These are phyloP conservation scores for Reticulascus tulasneorum DNA, from an alignment of 2,329 filamentous ascomycete species.

Conservation along the genomic window DNA sequence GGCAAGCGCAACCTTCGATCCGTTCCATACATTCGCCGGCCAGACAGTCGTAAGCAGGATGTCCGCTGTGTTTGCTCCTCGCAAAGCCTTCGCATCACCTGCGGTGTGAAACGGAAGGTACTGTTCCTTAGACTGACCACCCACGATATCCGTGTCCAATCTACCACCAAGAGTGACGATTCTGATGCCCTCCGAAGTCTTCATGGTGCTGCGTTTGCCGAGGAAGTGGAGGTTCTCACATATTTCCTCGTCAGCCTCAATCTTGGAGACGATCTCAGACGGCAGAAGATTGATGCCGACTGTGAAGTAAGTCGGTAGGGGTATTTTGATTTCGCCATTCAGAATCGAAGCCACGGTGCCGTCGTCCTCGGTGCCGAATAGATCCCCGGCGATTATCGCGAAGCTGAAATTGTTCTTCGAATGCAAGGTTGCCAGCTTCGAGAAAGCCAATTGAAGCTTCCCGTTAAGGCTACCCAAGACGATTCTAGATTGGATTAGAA, in stretches of 20 bases:
- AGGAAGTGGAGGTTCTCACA: constrained; percentile 90
- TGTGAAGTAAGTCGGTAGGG: constrained; percentile 87
- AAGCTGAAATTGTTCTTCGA: constrained; percentile 85
- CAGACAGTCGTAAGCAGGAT: constrained; percentile 85
- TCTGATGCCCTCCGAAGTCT: constrained; percentile 82
- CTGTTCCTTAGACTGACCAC: constrained; percentile 64
- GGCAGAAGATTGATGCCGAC: constrained; percentile 74
- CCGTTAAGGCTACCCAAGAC: constrained; percentile 83
- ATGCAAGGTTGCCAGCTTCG: constrained; percentile 76
- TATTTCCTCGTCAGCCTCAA: constrained; percentile 70
- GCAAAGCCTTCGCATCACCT: constrained; percentile 70
- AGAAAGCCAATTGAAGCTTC: constrained; percentile 69
- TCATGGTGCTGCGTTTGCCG: constrained; percentile 80
- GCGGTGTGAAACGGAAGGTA: constrained; percentile 74
- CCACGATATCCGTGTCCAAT: constrained; percentile 57
- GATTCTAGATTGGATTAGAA: constrained; percentile 47
- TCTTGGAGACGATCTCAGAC: constrained; percentile 62
- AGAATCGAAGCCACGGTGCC: constrained; percentile 62
- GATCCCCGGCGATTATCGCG: constrained; percentile 77
- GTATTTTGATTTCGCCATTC: constrained; percentile 66
- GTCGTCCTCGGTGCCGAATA: constrained; percentile 65
- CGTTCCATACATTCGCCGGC: constrained; percentile 68
- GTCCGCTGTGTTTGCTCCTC: constrained; percentile 74
- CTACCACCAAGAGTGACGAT: constrained; percentile 83
- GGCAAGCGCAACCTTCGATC: constrained; percentile 60